Percentiles rank a stretch among this genome's conserved stretches.
These are phyloP conservation scores for Fusarium dimerum DNA, from an alignment of 2,329 filamentous ascomycete genomes.

Conservation along the genomic window DNA sequence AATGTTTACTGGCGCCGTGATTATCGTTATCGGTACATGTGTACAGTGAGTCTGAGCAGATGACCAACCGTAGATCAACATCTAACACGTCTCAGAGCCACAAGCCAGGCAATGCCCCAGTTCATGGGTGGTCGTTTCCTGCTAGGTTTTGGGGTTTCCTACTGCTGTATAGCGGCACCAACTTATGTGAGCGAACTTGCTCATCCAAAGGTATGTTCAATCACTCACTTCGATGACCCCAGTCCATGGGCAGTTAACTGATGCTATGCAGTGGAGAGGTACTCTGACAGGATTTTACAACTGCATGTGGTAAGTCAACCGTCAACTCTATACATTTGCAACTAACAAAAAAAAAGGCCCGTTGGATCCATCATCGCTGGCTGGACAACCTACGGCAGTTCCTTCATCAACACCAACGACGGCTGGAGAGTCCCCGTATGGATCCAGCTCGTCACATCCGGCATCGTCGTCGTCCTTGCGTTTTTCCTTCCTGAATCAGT, in stretches of 20 bases:
- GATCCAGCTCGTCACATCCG: constrained; percentile 40
- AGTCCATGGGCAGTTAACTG: neutral
- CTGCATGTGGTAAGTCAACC: constrained; percentile 28
- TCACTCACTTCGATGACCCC: too few relatives aligned
- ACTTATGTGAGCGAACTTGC: constrained; percentile 50
- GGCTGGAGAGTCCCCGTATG: constrained; percentile 42
- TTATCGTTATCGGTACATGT: constrained; percentile 44
- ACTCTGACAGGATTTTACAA: constrained; percentile 43
- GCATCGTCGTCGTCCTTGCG: constrained; percentile 35
- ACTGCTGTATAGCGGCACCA: constrained; percentile 41
- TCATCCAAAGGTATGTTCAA: constrained; percentile 39
- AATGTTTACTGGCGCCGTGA: constrained; percentile 40
- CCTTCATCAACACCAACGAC: constrained; percentile 34
- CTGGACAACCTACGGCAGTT: constrained; percentile 54
- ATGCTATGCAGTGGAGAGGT: constrained; percentile 43
- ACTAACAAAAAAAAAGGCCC: constrained; percentile 8
- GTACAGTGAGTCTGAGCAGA: constrained; percentile 32
- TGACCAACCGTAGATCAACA: too few relatives aligned
- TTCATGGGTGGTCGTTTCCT: constrained; percentile 55
- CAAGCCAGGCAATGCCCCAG: constrained; percentile 33
- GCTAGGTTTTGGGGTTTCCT: constrained; percentile 53
- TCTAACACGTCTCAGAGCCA: constrained; percentile 27
- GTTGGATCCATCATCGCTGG: constrained; percentile 54
- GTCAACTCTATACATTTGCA: neutral
- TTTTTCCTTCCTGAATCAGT: constrained; percentile 42